Conservation (phyloP, 371 early-diverging fungal genomes). For the Apophysomyces sp. region DNA sequence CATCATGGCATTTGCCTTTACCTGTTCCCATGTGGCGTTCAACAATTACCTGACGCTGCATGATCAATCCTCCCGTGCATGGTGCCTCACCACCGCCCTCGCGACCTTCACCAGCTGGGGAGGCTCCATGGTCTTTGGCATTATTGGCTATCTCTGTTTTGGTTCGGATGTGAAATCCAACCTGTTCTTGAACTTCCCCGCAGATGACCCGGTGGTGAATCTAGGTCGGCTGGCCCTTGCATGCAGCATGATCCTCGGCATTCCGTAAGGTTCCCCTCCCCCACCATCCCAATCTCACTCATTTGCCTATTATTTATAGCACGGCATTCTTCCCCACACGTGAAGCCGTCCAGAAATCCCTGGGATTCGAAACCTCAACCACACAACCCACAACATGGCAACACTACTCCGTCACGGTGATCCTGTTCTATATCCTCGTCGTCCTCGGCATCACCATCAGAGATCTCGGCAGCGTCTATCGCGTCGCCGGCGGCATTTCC, state of each 20-base stretch:
- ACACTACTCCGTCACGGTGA: slow-evolving; percentile 44
- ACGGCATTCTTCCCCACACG: slow-evolving; percentile 57
- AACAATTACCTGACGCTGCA: slow-evolving; percentile 50
- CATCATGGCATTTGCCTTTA: slow-evolving; percentile 66
- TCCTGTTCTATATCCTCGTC: slow-evolving; percentile 33
- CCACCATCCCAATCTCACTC: neutral
- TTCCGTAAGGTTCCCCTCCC: slow-evolving; percentile 33
- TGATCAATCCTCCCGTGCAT: slow-evolving; percentile 42
- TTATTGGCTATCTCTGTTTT: slow-evolving; percentile 57
- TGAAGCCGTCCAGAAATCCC: slow-evolving; percentile 50
- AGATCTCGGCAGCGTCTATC: slow-evolving; percentile 53
- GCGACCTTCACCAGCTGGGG: slow-evolving; percentile 50
- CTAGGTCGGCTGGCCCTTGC: slow-evolving; percentile 55
- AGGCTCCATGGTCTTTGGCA: slow-evolving; percentile 55
- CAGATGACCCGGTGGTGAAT: slow-evolving; percentile 51
- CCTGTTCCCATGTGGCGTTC: slow-evolving; percentile 61
- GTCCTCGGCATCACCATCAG: slow-evolving; percentile 36
- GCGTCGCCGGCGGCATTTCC: slow-evolving; percentile 55
- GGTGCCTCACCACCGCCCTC: slow-evolving; percentile 45
- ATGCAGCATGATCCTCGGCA: slow-evolving; percentile 55
- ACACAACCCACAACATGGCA: slow-evolving; percentile 39
- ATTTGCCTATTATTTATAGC: neutral
- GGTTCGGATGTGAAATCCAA: slow-evolving; percentile 54
- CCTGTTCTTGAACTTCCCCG: slow-evolving; percentile 56
- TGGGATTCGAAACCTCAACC: slow-evolving; percentile 47